These are phyloP conservation scores for Meyerozyma smithsonii DNA, from an alignment of 1,139 yeast genomes.

Conservation along the genomic window DNA sequence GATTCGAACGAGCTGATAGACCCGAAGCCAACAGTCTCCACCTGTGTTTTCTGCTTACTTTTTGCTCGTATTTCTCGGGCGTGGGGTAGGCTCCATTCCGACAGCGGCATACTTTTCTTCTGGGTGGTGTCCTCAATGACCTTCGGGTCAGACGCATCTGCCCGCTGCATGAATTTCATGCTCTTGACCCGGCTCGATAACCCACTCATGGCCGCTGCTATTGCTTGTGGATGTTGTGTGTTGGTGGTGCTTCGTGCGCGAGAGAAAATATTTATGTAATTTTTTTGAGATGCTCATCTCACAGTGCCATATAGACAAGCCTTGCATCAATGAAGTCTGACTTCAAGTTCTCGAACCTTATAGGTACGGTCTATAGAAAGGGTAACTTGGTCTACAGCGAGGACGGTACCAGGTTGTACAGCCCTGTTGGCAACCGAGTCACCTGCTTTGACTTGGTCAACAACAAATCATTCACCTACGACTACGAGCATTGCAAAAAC, in stretches of 20 bases:
- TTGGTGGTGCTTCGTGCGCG: neutral
- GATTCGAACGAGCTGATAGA: neutral
- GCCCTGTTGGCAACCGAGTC: constrained; percentile 95
- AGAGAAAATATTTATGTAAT: neutral
- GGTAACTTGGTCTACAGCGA: constrained; percentile 86
- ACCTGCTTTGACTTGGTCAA: constrained; percentile 81
- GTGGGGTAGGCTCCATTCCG: constrained; percentile 3
- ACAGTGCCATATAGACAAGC: constrained; percentile 6
- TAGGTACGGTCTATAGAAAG: constrained; percentile 91
- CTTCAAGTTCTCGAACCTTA: constrained; percentile 68
- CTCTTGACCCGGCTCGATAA: constrained; percentile 65
- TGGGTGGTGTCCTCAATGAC: neutral
- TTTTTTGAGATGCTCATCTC: neutral
- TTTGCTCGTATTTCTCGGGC: neutral
- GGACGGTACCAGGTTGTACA: constrained; percentile 77
- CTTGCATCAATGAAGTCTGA: constrained; percentile 37
- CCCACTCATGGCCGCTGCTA: constrained; percentile 27
- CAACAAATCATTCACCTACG: constrained; percentile 83
- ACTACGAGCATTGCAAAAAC: constrained; percentile 88
- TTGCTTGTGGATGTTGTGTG: neutral
- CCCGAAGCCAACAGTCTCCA: neutral
- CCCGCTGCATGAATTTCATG: constrained; percentile 59
- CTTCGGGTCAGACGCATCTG: constrained; percentile 13
- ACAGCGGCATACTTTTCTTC: neutral
- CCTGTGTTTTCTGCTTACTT: neutral